Evolutionary conservation across 2,329 filamentous ascomycete genomes (phyloP).

Genomic region (Neopestalotiopsis sp.): DNA sequence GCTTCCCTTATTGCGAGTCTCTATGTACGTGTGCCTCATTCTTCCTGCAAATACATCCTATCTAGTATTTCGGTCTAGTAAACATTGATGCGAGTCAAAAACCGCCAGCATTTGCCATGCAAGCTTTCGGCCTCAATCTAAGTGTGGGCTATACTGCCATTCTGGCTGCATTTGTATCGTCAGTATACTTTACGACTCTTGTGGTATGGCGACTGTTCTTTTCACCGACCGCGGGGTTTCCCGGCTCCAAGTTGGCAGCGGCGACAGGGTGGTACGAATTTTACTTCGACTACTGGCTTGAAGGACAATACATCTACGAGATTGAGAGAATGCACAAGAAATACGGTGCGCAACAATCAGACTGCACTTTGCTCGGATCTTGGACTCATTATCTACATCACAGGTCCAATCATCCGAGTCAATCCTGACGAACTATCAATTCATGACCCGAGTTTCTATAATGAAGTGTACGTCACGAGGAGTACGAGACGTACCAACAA

Average conservation of each 20-base stretch:
- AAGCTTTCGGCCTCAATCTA: too few species aligned
- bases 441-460: conserved; percentile 2
- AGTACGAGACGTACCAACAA: conserved; percentile 22
- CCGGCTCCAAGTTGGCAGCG: not conserved
- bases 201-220: too few species aligned
- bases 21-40: too few species aligned
- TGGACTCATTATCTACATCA: not conserved
- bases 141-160: too few species aligned
- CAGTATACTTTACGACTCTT: too few species aligned
- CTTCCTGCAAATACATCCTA: too few species aligned
- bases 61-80: too few species aligned
- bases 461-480: conserved; percentile 18
- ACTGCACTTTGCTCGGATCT: not conserved
- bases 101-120: too few species aligned
- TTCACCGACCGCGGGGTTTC: not conserved
- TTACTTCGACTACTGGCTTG: conserved; percentile 5
- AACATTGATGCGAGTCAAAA: too few species aligned
- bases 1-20: too few species aligned
- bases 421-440: conserved; percentile 22
- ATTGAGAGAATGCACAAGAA: conserved; percentile 21
- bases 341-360: conserved; percentile 22
- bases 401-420: conserved; percentile 24
- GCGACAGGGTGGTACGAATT: conserved; percentile 9
- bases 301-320: not conserved
- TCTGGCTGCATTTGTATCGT: too few species aligned